phyloP scores from a whole-genome alignment of 371 early-diverging fungal species.

The Coemansia linderi region DNA sequence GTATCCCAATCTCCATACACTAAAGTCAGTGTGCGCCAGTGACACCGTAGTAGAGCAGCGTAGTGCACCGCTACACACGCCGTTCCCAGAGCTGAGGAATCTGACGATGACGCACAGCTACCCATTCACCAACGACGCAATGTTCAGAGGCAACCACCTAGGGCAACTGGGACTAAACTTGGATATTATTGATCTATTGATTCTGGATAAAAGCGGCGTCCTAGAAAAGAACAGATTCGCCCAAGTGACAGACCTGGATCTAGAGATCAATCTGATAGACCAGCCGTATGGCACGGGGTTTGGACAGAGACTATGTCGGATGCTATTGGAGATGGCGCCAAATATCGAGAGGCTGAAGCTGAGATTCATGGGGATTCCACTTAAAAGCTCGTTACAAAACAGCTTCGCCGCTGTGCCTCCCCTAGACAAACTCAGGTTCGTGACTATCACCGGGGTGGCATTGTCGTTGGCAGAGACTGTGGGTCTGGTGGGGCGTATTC shows the following conservation, averaged over 20 bases:
- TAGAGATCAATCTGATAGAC: conserved; percentile 8
- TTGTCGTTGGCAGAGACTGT: conserved; percentile 7
- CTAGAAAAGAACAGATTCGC: conserved; percentile 2
- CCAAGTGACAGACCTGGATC: background rate
- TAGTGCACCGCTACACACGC: background rate
- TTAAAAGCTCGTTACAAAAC: conserved; percentile 7
- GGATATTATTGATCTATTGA: background rate
- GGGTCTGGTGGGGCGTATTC: background rate
- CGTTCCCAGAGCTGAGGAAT: conserved; percentile 11
- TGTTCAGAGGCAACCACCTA: conserved; percentile 17
- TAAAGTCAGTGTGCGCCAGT: background rate
- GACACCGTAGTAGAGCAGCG: background rate
- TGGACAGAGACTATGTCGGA: conserved; percentile 4
- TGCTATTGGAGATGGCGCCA: conserved; percentile 12
- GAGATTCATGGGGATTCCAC: conserved; percentile 7
- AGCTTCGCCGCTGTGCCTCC: background rate
- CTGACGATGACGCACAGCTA: conserved; percentile 19
- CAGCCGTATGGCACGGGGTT: background rate
- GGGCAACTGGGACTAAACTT: conserved; percentile 2
- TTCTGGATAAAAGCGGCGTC: background rate
- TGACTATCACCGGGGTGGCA: conserved; percentile 2
- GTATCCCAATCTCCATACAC: background rate
- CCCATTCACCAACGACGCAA: conserved; percentile 17
- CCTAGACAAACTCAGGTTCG: background rate
- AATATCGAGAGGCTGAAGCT: background rate